Base-by-base conservation (phyloP, 83 land plant species). In the Thuja plicata region DNA sequence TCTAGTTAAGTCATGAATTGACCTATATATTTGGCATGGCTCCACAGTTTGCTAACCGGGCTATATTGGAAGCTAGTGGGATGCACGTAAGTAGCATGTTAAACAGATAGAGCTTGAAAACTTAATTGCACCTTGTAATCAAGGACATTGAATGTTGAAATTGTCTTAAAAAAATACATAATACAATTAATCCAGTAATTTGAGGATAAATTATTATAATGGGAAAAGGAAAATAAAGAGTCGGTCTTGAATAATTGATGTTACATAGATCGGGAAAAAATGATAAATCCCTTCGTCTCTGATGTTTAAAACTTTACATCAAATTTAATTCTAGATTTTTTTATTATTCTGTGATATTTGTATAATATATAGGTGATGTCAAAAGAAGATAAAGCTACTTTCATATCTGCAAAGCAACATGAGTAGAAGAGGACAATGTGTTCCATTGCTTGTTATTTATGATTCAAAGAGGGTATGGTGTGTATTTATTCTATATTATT, bases 401-500 rank as follows among this genome's bases (percentile, higher is more conserved):
- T 40, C 93, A 91, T 8, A 87, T 91, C 43, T 97, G 99, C 93
- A 96, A 97, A 89, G 87, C 54, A 38, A n/a, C n/a, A 97, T 98
- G 99, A 93, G 94, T 94, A 88, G 92, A 12, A 91, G 95, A 88
- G 99, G 99, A 77, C 96, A 97, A 88, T 96, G 97, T 89, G 97
- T 99, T 32, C 99, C 99, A 27, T 90, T 98, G 8, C 88, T 95
- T 92, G 99, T 98, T 77, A 94, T 94, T 46, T 93, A 90, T 91
- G 99, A 98, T 93, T 89, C 94, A 55, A 87, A 74, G 97, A 95
- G 99, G 99, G 99, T 98, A 87, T 57, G 93, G 71, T 5, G 3
- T 60, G 32, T 35, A 74, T 32, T 35, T 48, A 57, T 80, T 12
- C 54, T 12, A 19, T 50, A 32, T 40, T 11, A 70, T 71, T n/a